Evolutionary conservation across 2,329 filamentous ascomycete species (phyloP).

Genomic region (Ophiostoma piceae): DNA sequence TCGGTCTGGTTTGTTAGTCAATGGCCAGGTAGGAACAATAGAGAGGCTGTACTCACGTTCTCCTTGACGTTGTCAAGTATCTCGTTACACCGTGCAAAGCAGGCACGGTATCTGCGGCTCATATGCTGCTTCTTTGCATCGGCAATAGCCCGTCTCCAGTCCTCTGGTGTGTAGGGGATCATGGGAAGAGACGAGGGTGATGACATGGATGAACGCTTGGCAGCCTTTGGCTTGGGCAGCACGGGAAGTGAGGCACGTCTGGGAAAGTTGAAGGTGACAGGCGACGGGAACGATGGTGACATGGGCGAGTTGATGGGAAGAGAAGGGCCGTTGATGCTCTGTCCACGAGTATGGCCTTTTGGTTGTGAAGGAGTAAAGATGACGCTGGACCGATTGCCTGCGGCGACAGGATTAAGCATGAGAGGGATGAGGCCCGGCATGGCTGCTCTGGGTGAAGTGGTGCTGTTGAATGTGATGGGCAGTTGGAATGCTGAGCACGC

Average conservation of each 20-base stretch:
- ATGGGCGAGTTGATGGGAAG: background rate
- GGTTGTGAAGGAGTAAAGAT: constrained; percentile 16
- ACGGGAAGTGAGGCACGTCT: constrained; percentile 22
- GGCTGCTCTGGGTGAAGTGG: background rate
- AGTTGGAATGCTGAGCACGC: background rate
- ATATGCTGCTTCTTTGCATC: constrained; percentile 53
- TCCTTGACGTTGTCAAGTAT: constrained; percentile 47
- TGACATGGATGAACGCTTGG: constrained; percentile 29
- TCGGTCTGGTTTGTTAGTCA: constrained; percentile 22
- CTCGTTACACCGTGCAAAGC: constrained; percentile 49
- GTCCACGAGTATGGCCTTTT: constrained; percentile 18
- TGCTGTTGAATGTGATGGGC: background rate
- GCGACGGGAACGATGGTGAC: background rate
- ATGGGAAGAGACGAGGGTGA: constrained; percentile 24
- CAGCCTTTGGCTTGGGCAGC: constrained; percentile 21
- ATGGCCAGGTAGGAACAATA: background rate
- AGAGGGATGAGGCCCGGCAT: constrained; percentile 30
- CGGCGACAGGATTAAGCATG: constrained; percentile 25
- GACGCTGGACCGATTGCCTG: constrained; percentile 25
- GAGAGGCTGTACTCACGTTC: constrained; percentile 35
- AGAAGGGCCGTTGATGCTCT: constrained; percentile 20
- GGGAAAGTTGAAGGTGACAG: background rate
- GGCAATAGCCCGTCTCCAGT: constrained; percentile 48
- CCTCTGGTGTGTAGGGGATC: constrained; percentile 42
- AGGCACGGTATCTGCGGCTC: constrained; percentile 48